Conservation (phyloP, 768 basidiomycete species). For the Macrolepiota fuliginosa region DNA sequence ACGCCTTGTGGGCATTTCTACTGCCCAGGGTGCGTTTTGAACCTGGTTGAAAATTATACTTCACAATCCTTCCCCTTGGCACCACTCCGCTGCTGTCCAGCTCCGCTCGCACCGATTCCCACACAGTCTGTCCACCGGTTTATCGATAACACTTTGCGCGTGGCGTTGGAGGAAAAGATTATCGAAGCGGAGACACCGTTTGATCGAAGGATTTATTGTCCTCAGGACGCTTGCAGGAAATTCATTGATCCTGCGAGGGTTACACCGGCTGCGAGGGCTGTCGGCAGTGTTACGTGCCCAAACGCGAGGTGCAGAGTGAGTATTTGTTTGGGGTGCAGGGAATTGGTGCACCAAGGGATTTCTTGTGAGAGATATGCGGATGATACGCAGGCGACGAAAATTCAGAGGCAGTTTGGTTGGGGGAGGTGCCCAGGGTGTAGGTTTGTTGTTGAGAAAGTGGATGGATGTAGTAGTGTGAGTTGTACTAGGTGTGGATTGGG, state of each 20-base stretch:
- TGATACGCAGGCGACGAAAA: background rate
- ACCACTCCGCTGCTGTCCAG: conserved; percentile 12
- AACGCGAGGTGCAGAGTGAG: background rate
- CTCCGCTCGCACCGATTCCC: conserved; percentile 6
- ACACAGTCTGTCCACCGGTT: background rate
- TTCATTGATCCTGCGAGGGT: conserved; percentile 13
- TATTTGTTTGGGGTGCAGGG: conserved; percentile 7
- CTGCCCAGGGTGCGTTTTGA: conserved; percentile 10
- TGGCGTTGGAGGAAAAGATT: conserved; percentile 1
- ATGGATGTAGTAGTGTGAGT: background rate
- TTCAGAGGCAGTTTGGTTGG: conserved; percentile 6
- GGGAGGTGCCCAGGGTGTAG: conserved; percentile 10
- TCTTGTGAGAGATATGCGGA: conserved; percentile 3
- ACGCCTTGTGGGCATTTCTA: conserved; percentile 15
- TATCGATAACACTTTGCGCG: conserved; percentile 1
- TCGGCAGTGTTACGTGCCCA: background rate
- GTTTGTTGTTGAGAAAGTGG: conserved; percentile 7
- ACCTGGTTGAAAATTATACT: conserved; percentile 9
- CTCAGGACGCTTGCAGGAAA: conserved; percentile 10
- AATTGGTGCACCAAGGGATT: background rate
- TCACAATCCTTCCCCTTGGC: background rate
- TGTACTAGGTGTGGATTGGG: conserved; percentile 3
- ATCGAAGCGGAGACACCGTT: conserved; percentile 13
- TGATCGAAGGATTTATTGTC: conserved; percentile 15
- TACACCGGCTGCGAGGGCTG: background rate